Evolutionary conservation across 2,329 filamentous ascomycete genomes (phyloP).

Genomic region (Colletotrichum musae): DNA sequence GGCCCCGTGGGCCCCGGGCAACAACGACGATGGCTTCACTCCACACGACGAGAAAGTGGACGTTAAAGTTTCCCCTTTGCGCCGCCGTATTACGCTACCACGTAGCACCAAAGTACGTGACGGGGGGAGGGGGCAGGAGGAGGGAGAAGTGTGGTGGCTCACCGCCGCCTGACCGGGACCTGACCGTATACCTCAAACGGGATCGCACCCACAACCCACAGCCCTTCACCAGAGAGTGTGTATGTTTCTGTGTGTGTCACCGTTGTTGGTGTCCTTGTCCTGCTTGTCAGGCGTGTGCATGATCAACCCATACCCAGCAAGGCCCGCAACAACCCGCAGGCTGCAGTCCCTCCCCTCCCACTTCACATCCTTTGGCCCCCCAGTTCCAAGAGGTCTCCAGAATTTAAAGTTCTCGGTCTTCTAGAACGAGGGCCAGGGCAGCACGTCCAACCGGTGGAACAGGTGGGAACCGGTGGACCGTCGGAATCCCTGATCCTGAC

Average conservation of each 20-base stretch:
- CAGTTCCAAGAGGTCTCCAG: constrained; percentile 13
- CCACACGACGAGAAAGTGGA: neutral
- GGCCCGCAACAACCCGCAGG: neutral
- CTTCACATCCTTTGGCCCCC: neutral
- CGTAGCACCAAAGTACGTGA: constrained; percentile 6
- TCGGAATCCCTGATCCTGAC: constrained; percentile 22
- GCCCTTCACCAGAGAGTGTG: neutral
- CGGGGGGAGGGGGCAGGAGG: constrained; percentile 7
- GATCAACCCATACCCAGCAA: constrained; percentile 28
- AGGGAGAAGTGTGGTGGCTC: constrained; percentile 1
- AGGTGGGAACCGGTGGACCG: constrained; percentile 38
- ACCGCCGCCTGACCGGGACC: constrained; percentile 36
- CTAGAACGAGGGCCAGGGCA: constrained; percentile 30
- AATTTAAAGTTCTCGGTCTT: constrained; percentile 39
- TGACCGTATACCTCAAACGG: constrained; percentile 40
- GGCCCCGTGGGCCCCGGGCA: constrained; percentile 13
- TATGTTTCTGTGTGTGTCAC: constrained; percentile 5
- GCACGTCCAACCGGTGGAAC: constrained; percentile 29
- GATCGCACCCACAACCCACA: constrained; percentile 16
- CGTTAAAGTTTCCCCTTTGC: neutral
- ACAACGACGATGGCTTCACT: constrained; percentile 6
- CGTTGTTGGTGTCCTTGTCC: constrained; percentile 34
- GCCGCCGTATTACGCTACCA: neutral
- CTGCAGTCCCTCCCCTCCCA: neutral
- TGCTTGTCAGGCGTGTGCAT: constrained; percentile 39